Evolutionary conservation across 1,284 basidiomycete genomes (phyloP).

Genomic region (Cutaneotrichosporon sp.): DNA sequence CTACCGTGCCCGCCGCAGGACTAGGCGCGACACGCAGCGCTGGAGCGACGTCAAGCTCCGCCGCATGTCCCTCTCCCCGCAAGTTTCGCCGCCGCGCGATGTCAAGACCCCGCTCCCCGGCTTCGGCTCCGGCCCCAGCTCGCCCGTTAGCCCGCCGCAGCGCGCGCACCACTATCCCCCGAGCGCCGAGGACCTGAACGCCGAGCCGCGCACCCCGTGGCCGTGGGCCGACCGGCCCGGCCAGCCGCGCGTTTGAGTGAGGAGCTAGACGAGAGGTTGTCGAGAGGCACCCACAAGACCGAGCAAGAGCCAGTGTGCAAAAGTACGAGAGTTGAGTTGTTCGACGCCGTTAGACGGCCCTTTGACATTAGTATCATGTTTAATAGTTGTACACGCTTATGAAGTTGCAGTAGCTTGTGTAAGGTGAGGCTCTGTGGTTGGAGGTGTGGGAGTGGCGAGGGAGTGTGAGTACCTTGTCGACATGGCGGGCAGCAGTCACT

Average conservation of each 20-base stretch:
- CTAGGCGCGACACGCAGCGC: neutral
- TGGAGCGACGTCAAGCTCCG: conserved; percentile 4
- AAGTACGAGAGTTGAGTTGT: neutral
- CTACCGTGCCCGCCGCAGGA: neutral
- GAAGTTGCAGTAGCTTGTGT: no score
- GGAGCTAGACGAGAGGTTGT: no score
- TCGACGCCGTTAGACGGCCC: no score
- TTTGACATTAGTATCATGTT: no score
- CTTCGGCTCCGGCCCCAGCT: neutral
- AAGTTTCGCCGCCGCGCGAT: neutral
- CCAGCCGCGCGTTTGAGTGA: neutral
- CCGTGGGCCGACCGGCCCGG: neutral
- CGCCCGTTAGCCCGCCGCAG: neutral
- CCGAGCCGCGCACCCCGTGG: conserved; percentile 1
- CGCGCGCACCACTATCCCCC: neutral
- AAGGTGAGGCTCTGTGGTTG: no score
- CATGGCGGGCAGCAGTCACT: no score
- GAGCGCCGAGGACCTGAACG: neutral
- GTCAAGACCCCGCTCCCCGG: neutral
- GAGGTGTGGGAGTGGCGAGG: no score
- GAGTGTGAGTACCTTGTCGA: no score
- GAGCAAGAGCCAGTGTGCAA: no score
- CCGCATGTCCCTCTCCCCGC: neutral
- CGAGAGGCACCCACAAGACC: neutral
- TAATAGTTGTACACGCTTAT: no score